Evolutionary conservation across 495 filamentous ascomycete species (phyloP).

Genomic region (Tirmania nivea): DNA sequence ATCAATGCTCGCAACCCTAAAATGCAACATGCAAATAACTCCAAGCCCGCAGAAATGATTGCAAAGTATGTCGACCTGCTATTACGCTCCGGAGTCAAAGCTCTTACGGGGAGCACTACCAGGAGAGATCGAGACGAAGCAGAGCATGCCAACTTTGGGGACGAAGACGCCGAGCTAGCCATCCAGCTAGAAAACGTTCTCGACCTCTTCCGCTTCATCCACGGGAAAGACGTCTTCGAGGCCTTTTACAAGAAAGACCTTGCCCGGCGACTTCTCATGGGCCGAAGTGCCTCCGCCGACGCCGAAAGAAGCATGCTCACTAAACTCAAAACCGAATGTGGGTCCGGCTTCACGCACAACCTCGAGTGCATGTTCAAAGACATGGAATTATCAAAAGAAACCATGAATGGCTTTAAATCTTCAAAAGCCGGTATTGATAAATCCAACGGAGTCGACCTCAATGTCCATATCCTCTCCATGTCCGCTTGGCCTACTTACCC

Average conservation of each 20-base stretch:
- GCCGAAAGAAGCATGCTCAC: slow-evolving; percentile 88
- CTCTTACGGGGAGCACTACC: slow-evolving; percentile 33
- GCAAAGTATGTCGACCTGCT: slow-evolving; percentile 89
- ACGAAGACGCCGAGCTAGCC: slow-evolving; percentile 78
- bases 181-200: slow-evolving; percentile 75
- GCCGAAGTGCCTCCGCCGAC: slow-evolving; percentile 75
- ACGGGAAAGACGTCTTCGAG: slow-evolving; percentile 94
- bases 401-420: slow-evolving; percentile 53
- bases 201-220: slow-evolving; percentile 87
- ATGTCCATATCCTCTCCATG: slow-evolving; percentile 64
- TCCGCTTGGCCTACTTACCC: slow-evolving; percentile 86
- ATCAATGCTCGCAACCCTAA: slow-evolving; percentile 64
- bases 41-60: slow-evolving; percentile 94
- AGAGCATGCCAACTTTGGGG: slow-evolving; percentile 34
- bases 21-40: slow-evolving; percentile 56
- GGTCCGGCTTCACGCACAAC: slow-evolving; percentile 82
- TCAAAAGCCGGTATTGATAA: slow-evolving; percentile 22
- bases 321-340: slow-evolving; percentile 81
- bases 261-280: slow-evolving; percentile 69
- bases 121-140: slow-evolving; percentile 26
- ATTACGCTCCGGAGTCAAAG: slow-evolving; percentile 65
- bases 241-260: slow-evolving; percentile 98
- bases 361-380: slow-evolving; percentile 99
- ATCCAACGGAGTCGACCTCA: slow-evolving; percentile 44
- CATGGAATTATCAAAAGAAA: slow-evolving; percentile 69